Percentiles rank a stretch among this genome's conserved stretches.
Conservation (phyloP, 805 yeast species). For the Suhomyces vadensis region DNA sequence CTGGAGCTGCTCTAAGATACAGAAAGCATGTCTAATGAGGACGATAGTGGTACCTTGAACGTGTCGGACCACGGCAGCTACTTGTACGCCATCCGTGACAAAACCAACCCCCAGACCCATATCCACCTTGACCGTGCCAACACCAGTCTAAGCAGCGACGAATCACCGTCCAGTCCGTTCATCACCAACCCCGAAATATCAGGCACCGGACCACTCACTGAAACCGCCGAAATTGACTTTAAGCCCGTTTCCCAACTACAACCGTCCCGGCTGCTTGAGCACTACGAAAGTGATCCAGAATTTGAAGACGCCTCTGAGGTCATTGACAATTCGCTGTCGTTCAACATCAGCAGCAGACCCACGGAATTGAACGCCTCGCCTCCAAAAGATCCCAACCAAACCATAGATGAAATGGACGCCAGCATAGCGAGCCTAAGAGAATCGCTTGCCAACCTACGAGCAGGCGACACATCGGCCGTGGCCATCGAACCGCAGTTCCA, state of each 20-base stretch:
- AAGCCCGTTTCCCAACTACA: background rate
- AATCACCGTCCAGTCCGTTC: conserved; percentile 12
- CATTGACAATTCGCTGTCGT: background rate
- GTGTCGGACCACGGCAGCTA: conserved; percentile 3
- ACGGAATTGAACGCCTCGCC: background rate
- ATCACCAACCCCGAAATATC: conserved; percentile 13
- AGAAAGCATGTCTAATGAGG: conserved; percentile 2
- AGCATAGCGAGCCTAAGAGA: conserved; percentile 16
- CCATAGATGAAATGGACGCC: conserved; percentile 13
- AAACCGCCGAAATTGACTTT: background rate
- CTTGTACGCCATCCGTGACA: conserved; percentile 1
- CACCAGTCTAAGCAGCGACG: background rate
- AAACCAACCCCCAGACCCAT: background rate
- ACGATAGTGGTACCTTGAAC: conserved; percentile 4
- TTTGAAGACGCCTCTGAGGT: conserved; percentile 6
- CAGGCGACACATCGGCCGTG: background rate
- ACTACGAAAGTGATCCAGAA: conserved; percentile 3
- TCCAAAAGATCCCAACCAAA: background rate
- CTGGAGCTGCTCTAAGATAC: too few species aligned
- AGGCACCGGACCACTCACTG: background rate
- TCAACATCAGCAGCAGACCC: background rate
- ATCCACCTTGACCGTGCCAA: background rate
- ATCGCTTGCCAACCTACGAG: conserved; percentile 11
- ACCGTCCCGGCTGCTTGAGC: background rate
- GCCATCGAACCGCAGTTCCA: conserved; percentile 10